A percentile compares a stretch with the other conserved stretches of the same genome.
Conservation (phyloP, 2,329 filamentous ascomycete genomes). For the Aspergillus thermomutatus region DNA sequence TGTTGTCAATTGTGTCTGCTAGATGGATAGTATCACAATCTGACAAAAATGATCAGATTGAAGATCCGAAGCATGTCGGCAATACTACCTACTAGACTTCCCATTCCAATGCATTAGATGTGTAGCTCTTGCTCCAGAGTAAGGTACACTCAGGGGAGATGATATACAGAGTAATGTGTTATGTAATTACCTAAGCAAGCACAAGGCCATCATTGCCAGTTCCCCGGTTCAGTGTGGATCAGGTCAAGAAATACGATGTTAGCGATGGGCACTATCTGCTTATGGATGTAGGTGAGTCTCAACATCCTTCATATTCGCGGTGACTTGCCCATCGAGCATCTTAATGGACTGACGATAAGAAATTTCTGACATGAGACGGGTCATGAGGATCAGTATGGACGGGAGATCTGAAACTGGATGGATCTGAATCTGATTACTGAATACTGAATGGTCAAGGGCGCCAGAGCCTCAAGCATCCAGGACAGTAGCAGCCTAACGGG, state of each 20-base stretch:
- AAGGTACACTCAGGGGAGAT: too few relatives aligned
- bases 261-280: neutral
- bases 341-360: neutral
- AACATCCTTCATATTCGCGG: neutral
- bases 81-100: neutral
- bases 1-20: neutral
- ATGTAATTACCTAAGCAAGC: neutral
- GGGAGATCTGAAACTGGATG: neutral
- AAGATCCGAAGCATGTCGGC: neutral
- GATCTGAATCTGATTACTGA: neutral
- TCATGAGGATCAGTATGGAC: neutral
- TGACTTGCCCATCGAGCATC: neutral
- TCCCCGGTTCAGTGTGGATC: neutral
- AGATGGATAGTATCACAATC: too few relatives aligned
- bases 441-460: too few relatives aligned
- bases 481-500: neutral
- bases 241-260: neutral
- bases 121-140: neutral
- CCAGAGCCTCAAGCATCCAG: neutral
- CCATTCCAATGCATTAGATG: neutral
- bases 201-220: neutral
- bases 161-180: neutral
- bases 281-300: neutral
- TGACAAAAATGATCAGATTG: neutral
- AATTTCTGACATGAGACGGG: neutral